These are phyloP conservation scores for Cucumis sativus DNA, from an alignment of 306 rosid species.

Conservation along the genomic window DNA sequence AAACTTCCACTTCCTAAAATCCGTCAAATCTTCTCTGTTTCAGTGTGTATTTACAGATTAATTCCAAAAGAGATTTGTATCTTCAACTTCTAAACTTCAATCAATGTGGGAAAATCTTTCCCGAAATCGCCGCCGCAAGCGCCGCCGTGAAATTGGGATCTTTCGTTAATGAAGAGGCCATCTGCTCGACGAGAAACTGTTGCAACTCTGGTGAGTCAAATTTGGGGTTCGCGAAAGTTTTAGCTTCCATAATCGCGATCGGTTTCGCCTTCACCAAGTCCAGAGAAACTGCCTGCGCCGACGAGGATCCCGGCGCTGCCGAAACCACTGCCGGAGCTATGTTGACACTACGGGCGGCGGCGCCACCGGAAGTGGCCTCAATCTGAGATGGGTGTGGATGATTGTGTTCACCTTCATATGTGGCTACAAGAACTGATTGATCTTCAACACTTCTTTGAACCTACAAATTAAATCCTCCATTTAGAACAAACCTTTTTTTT, in stretches of 20 bases:
- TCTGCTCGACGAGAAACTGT: slow-evolving; percentile 68
- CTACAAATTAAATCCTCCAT: slow-evolving; percentile 22
- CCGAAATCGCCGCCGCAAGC: slow-evolving; percentile 85
- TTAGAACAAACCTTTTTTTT: background rate
- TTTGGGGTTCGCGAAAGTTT: slow-evolving; percentile 18
- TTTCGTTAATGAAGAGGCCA: slow-evolving; percentile 88
- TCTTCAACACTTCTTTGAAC: slow-evolving; percentile 95
- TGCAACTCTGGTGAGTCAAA: slow-evolving; percentile 41
- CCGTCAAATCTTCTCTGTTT: background rate
- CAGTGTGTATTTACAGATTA: slow-evolving; percentile 53
- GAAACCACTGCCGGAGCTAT: slow-evolving; percentile 32
- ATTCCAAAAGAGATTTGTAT: slow-evolving; percentile 13
- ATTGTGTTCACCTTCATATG: slow-evolving; percentile 97
- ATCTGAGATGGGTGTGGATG: slow-evolving; percentile 51
- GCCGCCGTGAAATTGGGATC: slow-evolving; percentile 94
- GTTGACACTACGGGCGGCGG: slow-evolving; percentile 26
- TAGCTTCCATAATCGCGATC: slow-evolving; percentile 15
- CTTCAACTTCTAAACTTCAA: background rate
- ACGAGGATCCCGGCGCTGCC: slow-evolving; percentile 23
- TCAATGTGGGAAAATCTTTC: slow-evolving; percentile 35
- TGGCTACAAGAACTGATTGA: slow-evolving; percentile 76
- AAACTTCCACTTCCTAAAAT: background rate
- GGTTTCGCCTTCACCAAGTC: slow-evolving; percentile 50
- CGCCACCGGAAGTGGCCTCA: slow-evolving; percentile 43
- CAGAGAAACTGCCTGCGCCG: slow-evolving; percentile 36